These are phyloP conservation scores for Rhexocercosporidium sp. DNA, from an alignment of 2,329 filamentous ascomycete species.

Conservation along the genomic window DNA sequence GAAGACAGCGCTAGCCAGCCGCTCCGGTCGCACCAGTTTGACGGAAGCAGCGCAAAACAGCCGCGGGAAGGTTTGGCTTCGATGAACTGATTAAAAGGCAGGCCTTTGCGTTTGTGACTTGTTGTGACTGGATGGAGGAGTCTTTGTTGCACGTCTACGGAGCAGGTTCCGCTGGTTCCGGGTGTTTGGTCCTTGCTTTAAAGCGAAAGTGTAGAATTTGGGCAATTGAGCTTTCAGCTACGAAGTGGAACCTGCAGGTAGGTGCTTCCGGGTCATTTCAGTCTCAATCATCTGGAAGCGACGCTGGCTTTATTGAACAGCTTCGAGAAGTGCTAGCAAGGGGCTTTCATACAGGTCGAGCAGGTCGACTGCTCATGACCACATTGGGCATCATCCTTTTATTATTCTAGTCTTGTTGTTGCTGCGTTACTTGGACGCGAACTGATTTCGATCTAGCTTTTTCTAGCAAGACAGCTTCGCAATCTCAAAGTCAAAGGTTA, in stretches of 20 bases:
- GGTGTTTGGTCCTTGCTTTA: background rate
- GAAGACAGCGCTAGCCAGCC: background rate
- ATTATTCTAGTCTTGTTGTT: too few relatives aligned
- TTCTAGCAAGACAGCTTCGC: background rate
- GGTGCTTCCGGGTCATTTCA: too few relatives aligned
- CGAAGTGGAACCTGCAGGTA: background rate
- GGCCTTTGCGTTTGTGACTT: background rate
- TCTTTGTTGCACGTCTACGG: slow-evolving; percentile 4
- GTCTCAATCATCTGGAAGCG: background rate
- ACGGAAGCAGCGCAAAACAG: background rate
- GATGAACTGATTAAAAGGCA: background rate
- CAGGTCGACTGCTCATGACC: too few relatives aligned
- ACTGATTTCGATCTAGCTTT: too few relatives aligned
- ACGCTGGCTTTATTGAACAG: too few relatives aligned
- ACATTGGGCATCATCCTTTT: too few relatives aligned
- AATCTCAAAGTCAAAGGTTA: background rate
- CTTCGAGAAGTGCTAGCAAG: too few relatives aligned
- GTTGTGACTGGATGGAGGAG: background rate
- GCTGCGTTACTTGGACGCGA: too few relatives aligned
- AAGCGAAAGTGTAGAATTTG: background rate
- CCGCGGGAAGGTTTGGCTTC: background rate
- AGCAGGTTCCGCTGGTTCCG: background rate
- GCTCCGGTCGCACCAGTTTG: background rate
- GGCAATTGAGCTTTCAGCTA: background rate
- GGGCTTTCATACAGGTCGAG: too few relatives aligned